A percentile compares a stretch with the other conserved stretches of the same genome.
These are phyloP conservation scores for Isabelozyma heimii DNA, from an alignment of 805 yeast species.

Conservation along the genomic window DNA sequence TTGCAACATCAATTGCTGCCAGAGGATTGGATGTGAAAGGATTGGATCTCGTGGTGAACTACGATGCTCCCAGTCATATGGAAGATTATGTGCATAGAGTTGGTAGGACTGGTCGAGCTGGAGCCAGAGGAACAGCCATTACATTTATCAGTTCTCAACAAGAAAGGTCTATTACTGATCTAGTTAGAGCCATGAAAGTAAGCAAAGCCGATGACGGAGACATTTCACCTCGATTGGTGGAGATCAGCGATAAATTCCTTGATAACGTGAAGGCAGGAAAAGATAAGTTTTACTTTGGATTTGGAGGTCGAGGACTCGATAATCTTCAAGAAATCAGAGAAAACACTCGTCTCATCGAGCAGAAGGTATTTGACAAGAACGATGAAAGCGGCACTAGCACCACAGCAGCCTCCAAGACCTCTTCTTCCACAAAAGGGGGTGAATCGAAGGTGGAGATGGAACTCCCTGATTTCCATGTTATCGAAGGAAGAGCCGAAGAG, in stretches of 20 bases:
- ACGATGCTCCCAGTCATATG: constrained; percentile 74
- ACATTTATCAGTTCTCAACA: constrained; percentile 68
- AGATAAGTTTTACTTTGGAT: constrained; percentile 67
- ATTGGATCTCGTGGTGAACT: constrained; percentile 73
- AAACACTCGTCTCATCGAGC: constrained; percentile 47
- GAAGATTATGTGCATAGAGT: constrained; percentile 97
- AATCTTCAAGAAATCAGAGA: constrained; percentile 65
- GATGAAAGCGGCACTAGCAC: constrained; percentile 25
- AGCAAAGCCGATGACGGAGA: constrained; percentile 44
- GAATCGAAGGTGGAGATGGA: constrained; percentile 8
- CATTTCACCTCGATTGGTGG: constrained; percentile 49
- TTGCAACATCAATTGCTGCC: constrained; percentile 94
- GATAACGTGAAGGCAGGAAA: constrained; percentile 66
- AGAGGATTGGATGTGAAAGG: constrained; percentile 93
- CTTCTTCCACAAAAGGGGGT: not conserved
- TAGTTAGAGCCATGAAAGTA: constrained; percentile 64
- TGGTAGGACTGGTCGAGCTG: constrained; percentile 95
- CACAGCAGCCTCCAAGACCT: constrained; percentile 16
- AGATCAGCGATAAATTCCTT: constrained; percentile 54
- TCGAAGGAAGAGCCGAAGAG: constrained; percentile 52
- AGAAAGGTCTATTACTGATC: constrained; percentile 62
- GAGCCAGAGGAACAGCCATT: constrained; percentile 56
- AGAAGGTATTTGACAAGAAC: constrained; percentile 33
- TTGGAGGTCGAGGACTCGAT: constrained; percentile 90
- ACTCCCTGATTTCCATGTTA: constrained; percentile 45